These are phyloP conservation scores for Mycogone perniciosa DNA, from an alignment of 2,329 filamentous ascomycete species.

Conservation along the genomic window DNA sequence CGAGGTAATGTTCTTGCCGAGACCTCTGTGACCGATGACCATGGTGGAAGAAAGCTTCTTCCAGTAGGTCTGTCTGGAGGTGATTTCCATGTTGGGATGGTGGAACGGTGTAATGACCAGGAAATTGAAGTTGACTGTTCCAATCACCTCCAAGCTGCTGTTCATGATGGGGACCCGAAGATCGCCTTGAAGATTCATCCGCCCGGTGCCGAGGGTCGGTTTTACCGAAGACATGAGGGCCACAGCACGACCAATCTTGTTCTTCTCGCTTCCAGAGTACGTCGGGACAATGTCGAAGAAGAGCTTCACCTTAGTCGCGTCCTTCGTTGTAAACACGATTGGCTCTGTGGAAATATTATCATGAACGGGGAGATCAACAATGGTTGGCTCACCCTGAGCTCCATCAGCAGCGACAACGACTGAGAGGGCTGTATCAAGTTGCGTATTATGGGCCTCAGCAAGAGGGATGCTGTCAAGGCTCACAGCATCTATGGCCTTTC, in stretches of 20 bases:
- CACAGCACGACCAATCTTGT: conserved; percentile 83
- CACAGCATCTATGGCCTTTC: conserved; percentile 74
- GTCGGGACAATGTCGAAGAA: conserved; percentile 94
- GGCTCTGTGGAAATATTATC: conserved; percentile 92
- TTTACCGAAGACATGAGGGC: conserved; percentile 83
- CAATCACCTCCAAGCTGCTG: conserved; percentile 81
- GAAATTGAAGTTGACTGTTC: conserved; percentile 94
- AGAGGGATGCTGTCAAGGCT: conserved; percentile 84
- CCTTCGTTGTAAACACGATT: conserved; percentile 76
- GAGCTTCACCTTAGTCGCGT: conserved; percentile 76
- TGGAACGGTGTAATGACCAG: conserved; percentile 89
- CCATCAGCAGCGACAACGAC: conserved; percentile 82
- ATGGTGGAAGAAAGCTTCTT: conserved; percentile 85
- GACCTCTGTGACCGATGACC: conserved; percentile 64
- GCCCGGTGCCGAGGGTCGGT: conserved; percentile 71
- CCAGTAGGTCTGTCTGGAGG: conserved; percentile 91
- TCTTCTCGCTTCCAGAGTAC: conserved; percentile 82
- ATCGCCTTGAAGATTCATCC: conserved; percentile 90
- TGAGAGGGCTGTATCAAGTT: conserved; percentile 89
- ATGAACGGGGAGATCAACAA: conserved; percentile 87
- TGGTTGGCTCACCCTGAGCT: conserved; percentile 77
- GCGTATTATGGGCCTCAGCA: conserved; percentile 80
- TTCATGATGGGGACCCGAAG: conserved; percentile 87
- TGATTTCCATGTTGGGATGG: conserved; percentile 90
- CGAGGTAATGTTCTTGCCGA: conserved; percentile 83